These are phyloP conservation scores for Globisporangium radiosum DNA, from an alignment of 352 stramenopile species.

Conservation along the genomic window DNA sequence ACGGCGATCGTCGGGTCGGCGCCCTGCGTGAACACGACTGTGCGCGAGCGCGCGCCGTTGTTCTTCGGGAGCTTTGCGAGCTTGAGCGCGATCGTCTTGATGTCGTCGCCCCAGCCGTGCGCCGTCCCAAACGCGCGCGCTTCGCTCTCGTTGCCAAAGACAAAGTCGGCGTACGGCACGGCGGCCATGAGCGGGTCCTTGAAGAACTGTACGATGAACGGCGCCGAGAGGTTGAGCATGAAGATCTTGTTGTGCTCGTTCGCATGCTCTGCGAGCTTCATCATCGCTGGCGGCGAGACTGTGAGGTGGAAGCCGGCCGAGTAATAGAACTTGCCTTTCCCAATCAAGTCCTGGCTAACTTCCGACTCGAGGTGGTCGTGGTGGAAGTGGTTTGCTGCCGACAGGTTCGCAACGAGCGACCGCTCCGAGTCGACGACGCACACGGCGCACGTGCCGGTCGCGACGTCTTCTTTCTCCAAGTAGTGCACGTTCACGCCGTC, in stretches of 20 bases:
- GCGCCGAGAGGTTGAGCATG: conserved; percentile 96
- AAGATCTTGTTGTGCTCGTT: conserved; percentile 93
- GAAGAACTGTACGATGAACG: conserved; percentile 99
- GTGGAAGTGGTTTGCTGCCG: conserved; percentile 98
- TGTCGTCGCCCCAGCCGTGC: conserved; percentile 85
- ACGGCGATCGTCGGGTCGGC: conserved; percentile 94
- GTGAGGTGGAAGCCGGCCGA: conserved; percentile 98
- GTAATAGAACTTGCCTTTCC: conserved; percentile 95
- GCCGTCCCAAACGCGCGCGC: conserved; percentile 92
- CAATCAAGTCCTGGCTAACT: conserved; percentile 92
- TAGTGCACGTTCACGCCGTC: conserved; percentile 97
- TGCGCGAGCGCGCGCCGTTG: conserved; percentile 84
- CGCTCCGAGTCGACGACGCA: conserved; percentile 95
- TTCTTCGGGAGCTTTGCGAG: conserved; percentile 92
- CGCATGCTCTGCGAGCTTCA: conserved; percentile 91
- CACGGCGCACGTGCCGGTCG: conserved; percentile 98
- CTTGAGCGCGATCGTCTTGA: conserved; percentile 90
- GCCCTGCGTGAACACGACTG: conserved; percentile 99
- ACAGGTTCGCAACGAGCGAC: conserved; percentile 96
- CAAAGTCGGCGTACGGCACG: conserved; percentile 95
- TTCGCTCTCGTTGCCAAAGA: conserved; percentile 99
- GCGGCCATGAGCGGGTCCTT: conserved; percentile 92
- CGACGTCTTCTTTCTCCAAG: conserved; percentile 90
- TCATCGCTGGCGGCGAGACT: conserved; percentile 91
- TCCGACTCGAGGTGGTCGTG: conserved; percentile 78